A percentile compares a stretch with the other conserved stretches of the same genome.
Conservation (phyloP, 2,329 filamentous ascomycete genomes). For the Chrysoporthe deuterocubensis region DNA sequence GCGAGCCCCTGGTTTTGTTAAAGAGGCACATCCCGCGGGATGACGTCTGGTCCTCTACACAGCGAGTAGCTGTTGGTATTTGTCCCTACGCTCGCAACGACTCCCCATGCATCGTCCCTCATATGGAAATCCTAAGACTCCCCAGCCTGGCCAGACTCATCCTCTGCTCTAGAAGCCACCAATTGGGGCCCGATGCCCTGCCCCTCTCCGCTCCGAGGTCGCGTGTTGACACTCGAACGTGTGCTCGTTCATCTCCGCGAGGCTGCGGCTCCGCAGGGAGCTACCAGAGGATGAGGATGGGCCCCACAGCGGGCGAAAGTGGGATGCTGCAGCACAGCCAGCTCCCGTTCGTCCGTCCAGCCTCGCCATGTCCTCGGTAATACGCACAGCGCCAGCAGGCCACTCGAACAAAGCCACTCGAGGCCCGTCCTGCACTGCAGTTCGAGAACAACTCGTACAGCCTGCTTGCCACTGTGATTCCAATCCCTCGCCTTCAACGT, state of each 20-base stretch:
- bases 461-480: no score
- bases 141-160: no score
- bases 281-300: not conserved
- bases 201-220: no score
- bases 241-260: not conserved
- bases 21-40: not conserved
- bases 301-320: slow-evolving; percentile 2
- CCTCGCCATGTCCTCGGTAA: slow-evolving; percentile 12
- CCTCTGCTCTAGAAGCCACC: no score
- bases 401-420: no score
- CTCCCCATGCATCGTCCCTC: no score
- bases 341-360: slow-evolving; percentile 10
- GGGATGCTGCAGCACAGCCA: not conserved
- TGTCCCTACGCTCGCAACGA: not conserved
- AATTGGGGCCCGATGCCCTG: no score
- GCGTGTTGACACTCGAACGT: not conserved
- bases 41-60: slow-evolving; percentile 2
- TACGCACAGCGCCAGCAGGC: not conserved
- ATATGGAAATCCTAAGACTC: no score
- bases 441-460: no score
- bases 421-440: no score
- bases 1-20: not conserved
- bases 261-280: not conserved
- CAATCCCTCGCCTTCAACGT: no score
- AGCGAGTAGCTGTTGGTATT: not conserved